Conservation (phyloP, 106 monocot genomes). For the Vanilla planifolia region DNA sequence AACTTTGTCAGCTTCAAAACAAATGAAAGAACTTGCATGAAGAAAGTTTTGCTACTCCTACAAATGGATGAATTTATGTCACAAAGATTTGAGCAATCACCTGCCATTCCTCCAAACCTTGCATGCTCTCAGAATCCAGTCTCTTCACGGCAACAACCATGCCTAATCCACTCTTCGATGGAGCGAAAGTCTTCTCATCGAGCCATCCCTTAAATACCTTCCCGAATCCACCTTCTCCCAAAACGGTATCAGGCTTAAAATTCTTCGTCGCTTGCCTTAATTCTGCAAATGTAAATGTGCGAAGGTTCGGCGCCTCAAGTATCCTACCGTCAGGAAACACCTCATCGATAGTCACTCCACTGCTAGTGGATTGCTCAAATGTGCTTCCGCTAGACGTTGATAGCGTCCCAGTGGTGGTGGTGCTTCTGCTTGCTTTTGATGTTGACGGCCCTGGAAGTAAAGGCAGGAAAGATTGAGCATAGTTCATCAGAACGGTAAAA, state of each 20-base stretch:
- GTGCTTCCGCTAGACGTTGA: conserved; percentile 33
- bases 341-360: conserved; percentile 18
- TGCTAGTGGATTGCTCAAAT: conserved; percentile 22
- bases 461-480: no score
- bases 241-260: conserved; percentile 43
- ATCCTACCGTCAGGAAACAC: conserved; percentile 23
- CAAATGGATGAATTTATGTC: not conserved
- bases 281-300: conserved; percentile 36
- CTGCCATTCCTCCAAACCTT: conserved; percentile 59
- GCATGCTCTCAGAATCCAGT: conserved; percentile 46
- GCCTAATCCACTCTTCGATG: conserved; percentile 26
- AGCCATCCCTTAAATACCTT: conserved; percentile 59
- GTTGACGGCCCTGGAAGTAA: no score
- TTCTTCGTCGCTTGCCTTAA: conserved; percentile 38
- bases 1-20: not conserved
- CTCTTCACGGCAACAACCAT: conserved; percentile 58
- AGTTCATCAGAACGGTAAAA: no score
- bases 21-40: not conserved
- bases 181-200: conserved; percentile 47
- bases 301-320: conserved; percentile 31
- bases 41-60: not conserved
- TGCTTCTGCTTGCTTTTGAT: conserved; percentile 22
- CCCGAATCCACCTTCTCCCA: conserved; percentile 65
- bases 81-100: no score
- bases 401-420: conserved; percentile 21